Conservation (phyloP, 495 filamentous ascomycete genomes). For the Aspergillus mulundensis region DNA sequence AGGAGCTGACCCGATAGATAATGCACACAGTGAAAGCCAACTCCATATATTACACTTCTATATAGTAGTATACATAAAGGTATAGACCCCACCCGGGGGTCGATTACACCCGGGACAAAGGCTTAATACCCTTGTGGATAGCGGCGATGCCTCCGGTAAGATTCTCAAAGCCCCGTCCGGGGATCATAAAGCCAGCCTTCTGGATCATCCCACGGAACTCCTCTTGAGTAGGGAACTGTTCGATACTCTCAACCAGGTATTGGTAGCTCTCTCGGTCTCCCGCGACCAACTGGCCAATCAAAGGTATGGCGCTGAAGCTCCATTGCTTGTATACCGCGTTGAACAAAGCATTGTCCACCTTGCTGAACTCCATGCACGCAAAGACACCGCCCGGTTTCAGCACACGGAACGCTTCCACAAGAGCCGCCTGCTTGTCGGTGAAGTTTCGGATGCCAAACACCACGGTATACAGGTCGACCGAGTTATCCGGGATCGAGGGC, state of each 20-base stretch:
- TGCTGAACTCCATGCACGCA: constrained; percentile 93
- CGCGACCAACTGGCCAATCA: constrained; percentile 93
- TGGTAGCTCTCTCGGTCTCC: constrained; percentile 95
- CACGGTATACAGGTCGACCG: constrained; percentile 90
- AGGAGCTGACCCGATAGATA: neutral
- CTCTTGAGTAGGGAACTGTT: constrained; percentile 80
- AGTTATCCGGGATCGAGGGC: constrained; percentile 55
- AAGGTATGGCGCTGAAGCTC: constrained; percentile 89
- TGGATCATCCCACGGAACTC: constrained; percentile 84
- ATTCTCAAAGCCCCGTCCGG: constrained; percentile 78
- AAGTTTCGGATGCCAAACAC: constrained; percentile 98
- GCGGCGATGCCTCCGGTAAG: constrained; percentile 88
- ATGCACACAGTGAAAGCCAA: neutral
- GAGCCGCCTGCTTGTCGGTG: constrained; percentile 74
- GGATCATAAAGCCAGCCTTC: constrained; percentile 82
- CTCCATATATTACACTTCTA: constrained; percentile 4
- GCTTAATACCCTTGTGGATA: constrained; percentile 96
- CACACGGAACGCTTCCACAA: constrained; percentile 78
- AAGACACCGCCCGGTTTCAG: constrained; percentile 94
- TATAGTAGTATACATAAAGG: constrained; percentile 10
- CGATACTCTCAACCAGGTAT: constrained; percentile 98
- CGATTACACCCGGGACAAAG: constrained; percentile 38
- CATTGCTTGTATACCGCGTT: constrained; percentile 91
- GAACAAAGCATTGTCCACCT: constrained; percentile 67
- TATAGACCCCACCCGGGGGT: neutral